Evolutionary conservation across 2,329 filamentous ascomycete species (phyloP), one percentile per base, ranked within the genome.

Genomic region (Colletotrichum liaoningense): DNA sequence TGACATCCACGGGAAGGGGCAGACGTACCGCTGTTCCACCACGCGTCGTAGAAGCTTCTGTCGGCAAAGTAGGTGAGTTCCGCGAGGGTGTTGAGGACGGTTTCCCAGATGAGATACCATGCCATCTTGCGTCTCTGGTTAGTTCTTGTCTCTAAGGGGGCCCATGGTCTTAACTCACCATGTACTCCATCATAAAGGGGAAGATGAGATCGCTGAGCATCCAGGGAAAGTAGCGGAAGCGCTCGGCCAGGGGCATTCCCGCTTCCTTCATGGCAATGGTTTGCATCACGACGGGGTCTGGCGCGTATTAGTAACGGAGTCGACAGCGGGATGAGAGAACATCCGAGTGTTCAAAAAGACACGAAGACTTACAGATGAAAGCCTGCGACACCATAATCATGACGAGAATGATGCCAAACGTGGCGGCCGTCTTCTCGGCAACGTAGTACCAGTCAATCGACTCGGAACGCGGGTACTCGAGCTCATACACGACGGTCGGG

Each of bases 51-150:
- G 81, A 95, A 95, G 74, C 90, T 92, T 59, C 93, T 89, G 79
- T 95, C 94, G 5, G 93, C 93, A 80, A 95, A 96, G 75, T 87
- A 86, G 0, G 93, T 95, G 68, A 95, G 80, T 81, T 96, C 94
- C 4, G 93, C 94, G 26, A 95, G 85, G 16, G 94, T 89, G 80
- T 95, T 95, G 73, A 95, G 85, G 46, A 92, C 89, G 3, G 90
- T 90, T 80, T 93, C 91, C 94, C 94, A 96, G 76, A 95, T 95
- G 33, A 96, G 88, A 80, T 95, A 95, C 92, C 93, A 96, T 0
- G 90, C 88, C 70, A 94, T 87, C 83, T 86, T 42, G 63, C 24
- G 6, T 62, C 16, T 24, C 4, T 8, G 1, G 14, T 73, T 55
- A 24, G 24, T 30, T n/a, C 12, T 52, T 5, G n/a, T 55, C 9